phyloP scores from a whole-genome alignment of 23 red algal species.

The Gracilaria domingensis region DNA sequence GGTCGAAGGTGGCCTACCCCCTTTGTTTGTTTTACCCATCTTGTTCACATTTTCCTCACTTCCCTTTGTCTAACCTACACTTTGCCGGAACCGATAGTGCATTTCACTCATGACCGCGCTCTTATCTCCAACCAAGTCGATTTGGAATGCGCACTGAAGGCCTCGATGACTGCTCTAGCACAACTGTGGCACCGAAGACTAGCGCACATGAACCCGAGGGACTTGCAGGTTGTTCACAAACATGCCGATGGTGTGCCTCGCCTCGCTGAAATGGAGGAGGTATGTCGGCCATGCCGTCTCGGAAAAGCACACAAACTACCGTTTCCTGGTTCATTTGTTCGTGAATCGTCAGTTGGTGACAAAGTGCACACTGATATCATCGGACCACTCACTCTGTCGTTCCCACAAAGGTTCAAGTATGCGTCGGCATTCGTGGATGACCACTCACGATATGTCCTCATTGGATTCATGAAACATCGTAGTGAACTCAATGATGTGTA shows the following conservation, averaged over 20 bases:
- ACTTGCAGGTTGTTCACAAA: slow-evolving; percentile 27
- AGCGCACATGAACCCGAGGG: slow-evolving; percentile 25
- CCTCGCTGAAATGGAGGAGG: background rate
- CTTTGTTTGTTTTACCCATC: too few species aligned
- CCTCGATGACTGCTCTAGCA: background rate
- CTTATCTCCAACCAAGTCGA: too few species aligned
- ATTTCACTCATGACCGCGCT: too few species aligned
- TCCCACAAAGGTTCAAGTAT: slow-evolving; percentile 30
- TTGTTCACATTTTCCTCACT: too few species aligned
- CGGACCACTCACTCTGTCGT: background rate
- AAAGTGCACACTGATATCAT: slow-evolving; percentile 37
- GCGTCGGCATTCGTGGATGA: slow-evolving; percentile 46
- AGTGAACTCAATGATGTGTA: background rate
- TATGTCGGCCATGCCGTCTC: slow-evolving; percentile 18
- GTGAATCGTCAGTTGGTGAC: background rate
- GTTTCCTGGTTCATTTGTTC: slow-evolving; percentile 1
- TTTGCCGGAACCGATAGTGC: background rate
- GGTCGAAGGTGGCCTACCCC: too few species aligned
- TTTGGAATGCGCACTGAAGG: too few species aligned
- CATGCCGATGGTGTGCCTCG: slow-evolving; percentile 31
- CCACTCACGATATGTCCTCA: slow-evolving; percentile 27
- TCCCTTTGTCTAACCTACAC: too few species aligned
- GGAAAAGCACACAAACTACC: slow-evolving; percentile 33
- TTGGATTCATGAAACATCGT: slow-evolving; percentile 8
- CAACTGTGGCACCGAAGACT: slow-evolving; percentile 39